phyloP scores from a whole-genome alignment of 768 basidiomycete genomes.

The Boletus vinaceobasis region DNA sequence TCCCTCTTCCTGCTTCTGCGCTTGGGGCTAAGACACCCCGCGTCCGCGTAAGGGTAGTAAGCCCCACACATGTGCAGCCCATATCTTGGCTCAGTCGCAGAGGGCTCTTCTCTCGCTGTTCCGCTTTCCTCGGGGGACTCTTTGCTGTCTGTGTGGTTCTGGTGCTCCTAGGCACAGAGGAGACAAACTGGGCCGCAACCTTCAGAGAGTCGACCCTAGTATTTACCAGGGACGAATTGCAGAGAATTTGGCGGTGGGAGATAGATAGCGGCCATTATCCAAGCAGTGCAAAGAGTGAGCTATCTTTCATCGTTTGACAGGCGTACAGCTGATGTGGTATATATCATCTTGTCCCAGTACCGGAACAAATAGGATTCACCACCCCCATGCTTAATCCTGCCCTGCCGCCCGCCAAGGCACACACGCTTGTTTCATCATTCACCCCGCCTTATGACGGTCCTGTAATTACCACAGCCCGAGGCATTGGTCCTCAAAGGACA shows the following conservation, averaged over 20 bases:
- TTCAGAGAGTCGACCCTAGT: conserved; percentile 64
- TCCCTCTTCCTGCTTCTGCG: conserved; percentile 55
- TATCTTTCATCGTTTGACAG: conserved; percentile 4
- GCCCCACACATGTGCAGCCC: conserved; percentile 38
- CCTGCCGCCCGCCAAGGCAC: conserved; percentile 48
- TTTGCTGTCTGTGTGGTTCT: conserved; percentile 44
- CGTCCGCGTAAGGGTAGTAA: conserved; percentile 57
- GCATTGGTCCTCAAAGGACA: conserved; percentile 68
- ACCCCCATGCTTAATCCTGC: conserved; percentile 63
- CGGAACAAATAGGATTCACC: conserved; percentile 56
- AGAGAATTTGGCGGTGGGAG: conserved; percentile 93
- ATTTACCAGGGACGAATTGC: conserved; percentile 65
- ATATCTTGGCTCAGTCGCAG: conserved; percentile 49
- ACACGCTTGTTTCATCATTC: conserved; percentile 48
- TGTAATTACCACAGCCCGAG: conserved; percentile 48
- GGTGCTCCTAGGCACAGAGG: conserved; percentile 42
- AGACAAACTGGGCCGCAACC: conserved; percentile 37
- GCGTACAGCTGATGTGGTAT: background rate
- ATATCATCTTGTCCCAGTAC: conserved; percentile 42
- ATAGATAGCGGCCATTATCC: conserved; percentile 88
- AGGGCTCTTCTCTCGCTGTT: conserved; percentile 50
- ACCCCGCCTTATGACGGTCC: conserved; percentile 40
- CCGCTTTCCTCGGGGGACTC: conserved; percentile 50
- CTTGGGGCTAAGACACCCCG: conserved; percentile 50
- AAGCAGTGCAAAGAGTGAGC: conserved; percentile 63